Conservation (phyloP, 441 rosid genomes). For the Euphorbia celastroides region DNA sequence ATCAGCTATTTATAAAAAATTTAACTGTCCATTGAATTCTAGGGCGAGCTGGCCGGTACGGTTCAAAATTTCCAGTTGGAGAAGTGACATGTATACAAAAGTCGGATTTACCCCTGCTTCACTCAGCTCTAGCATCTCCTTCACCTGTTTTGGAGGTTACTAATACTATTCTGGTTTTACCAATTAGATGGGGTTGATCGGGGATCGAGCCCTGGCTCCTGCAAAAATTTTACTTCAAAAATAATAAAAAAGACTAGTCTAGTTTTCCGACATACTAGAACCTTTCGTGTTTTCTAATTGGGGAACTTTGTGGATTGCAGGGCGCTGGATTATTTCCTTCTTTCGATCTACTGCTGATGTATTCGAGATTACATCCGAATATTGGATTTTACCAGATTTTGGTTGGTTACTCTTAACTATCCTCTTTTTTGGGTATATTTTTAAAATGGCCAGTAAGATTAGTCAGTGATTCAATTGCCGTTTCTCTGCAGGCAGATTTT, state of each 20-base stretch:
- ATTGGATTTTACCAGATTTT: slow-evolving; percentile 53
- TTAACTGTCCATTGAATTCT: too few species aligned
- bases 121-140: slow-evolving; percentile 51
- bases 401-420: slow-evolving; percentile 37
- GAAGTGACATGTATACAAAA: slow-evolving; percentile 77
- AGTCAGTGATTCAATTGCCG: not conserved
- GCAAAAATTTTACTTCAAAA: too few species aligned
- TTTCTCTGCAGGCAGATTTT: slow-evolving; percentile 62
- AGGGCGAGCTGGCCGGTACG: slow-evolving; percentile 97
- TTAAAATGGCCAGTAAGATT: not conserved
- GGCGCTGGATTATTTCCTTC: slow-evolving; percentile 82
- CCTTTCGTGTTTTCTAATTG: slow-evolving; percentile 25
- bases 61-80: slow-evolving; percentile 79
- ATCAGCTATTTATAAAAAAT: too few species aligned
- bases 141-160: slow-evolving; percentile 77
- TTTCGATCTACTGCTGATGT: slow-evolving; percentile 66
- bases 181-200: too few species aligned
- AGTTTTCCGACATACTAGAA: slow-evolving; percentile 9
- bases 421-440: too few species aligned
- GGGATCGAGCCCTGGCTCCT: too few species aligned
- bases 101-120: slow-evolving; percentile 75
- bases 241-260: too few species aligned
- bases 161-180: not conserved
- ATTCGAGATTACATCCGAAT: slow-evolving; percentile 62
- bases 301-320: slow-evolving; percentile 34